phyloP scores from a whole-genome alignment of 805 yeast genomes.

The Metschnikowia shivogae region DNA sequence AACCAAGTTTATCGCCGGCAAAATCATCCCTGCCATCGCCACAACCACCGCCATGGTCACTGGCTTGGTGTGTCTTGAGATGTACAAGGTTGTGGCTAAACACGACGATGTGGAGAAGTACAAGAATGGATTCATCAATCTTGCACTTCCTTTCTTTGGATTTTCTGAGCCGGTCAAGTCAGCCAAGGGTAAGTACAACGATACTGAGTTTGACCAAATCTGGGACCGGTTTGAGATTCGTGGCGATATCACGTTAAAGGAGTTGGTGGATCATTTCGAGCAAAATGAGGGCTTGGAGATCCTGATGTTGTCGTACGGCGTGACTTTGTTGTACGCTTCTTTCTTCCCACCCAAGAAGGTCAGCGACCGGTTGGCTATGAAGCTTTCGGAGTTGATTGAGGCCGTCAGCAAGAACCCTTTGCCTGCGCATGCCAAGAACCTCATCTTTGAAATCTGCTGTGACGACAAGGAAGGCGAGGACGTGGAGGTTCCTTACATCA shows the following conservation, averaged over 20 bases:
- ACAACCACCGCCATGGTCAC: constrained; percentile 98
- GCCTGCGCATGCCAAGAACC: constrained; percentile 65
- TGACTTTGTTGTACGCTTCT: constrained; percentile 83
- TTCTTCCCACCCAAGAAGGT: constrained; percentile 91
- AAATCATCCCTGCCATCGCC: constrained; percentile 98
- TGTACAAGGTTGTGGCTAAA: constrained; percentile 81
- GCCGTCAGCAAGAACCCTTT: constrained; percentile 81
- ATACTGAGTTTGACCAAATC: constrained; percentile 74
- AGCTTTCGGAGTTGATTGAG: constrained; percentile 72
- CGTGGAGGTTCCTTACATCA: constrained; percentile 88
- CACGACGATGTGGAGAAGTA: constrained; percentile 75
- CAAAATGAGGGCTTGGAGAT: constrained; percentile 80
- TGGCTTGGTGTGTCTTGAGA: constrained; percentile 87
- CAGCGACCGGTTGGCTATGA: constrained; percentile 66
- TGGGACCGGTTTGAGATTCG: constrained; percentile 91
- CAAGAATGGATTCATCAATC: constrained; percentile 87
- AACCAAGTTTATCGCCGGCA: constrained; percentile 97
- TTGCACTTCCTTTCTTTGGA: constrained; percentile 94
- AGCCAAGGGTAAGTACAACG: constrained; percentile 75
- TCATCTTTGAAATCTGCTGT: constrained; percentile 86
- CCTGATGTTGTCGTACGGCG: constrained; percentile 89
- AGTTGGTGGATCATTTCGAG: constrained; percentile 70
- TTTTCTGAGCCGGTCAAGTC: constrained; percentile 95
- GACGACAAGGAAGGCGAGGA: constrained; percentile 93
- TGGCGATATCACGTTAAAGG: constrained; percentile 72